Base-by-base conservation (phyloP, 2,329 filamentous ascomycete genomes). In the Aspergillus piperis region DNA sequence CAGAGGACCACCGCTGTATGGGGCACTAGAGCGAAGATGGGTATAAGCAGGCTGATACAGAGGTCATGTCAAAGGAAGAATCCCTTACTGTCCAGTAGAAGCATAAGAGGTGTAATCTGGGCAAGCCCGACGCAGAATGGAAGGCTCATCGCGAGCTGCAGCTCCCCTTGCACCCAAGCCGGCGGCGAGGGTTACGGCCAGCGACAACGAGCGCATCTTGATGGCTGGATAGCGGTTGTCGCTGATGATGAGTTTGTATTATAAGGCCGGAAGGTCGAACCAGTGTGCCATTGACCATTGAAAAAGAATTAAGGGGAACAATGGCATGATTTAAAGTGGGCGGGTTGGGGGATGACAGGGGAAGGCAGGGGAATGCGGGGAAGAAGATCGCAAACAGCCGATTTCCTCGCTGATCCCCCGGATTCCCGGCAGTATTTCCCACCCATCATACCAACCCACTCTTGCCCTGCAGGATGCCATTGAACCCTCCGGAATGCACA, bases 1-100 rank as follows among this genome's bases (percentile, higher is more conserved):
- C 70, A 96, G 83, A 4, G 90, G 89, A 1, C 95, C 95, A 19
- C 88, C 81, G 75, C 91, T 96, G 63, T 89, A 85, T 1, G 95
- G 95, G 19, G 82, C 83, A 74, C 92, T 96, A 63, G 23, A 25
- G 15, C n/a, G 39, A 13, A 17, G 21, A 30, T 42, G 19, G 52
- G 30, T 32, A 21, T 19, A 5, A 36, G 15, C 25, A 49, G 32
- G 11, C 36, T 21, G 5, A 36, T 8, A 38, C n/a, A 19, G 30
- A 44, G 30, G 30, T 4, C 17, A 58, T 53, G 7, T 4, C n/a
- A 10, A 25, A 13, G 17, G 8, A 25, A 75, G 1, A 6, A 11
- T 4, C 25, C 8, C 84, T 68, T 77, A 88, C 85, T 94, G 90
- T 5, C 75, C 77, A 58, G 81, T 72, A 63, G 78, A 80, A 1